Evolutionary conservation across 2,329 filamentous ascomycete species (phyloP), one percentile per base, ranked within the genome.

Genomic region (Penicillium sp.): DNA sequence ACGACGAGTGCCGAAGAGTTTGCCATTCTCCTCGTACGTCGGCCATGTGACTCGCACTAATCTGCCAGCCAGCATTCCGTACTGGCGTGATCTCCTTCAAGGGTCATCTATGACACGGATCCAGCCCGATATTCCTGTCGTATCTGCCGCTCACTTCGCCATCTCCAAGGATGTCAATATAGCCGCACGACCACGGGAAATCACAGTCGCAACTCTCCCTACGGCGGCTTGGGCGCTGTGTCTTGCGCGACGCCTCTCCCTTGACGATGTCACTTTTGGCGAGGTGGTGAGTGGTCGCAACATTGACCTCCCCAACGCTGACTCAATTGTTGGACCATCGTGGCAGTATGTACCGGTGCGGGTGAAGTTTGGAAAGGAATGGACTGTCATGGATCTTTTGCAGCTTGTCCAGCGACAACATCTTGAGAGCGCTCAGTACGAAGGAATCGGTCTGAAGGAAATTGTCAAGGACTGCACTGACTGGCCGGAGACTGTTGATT

Each of bases 251-350:
- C 78, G 78, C 13, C 73, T 80, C 0, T 60, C 60, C 1, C 62
- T 69, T 10, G 70, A 70, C 6, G 83, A 86, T 62, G 79, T 86
- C 38, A 75, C 80, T 6, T 86, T 86, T 59, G 83, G 83, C 50
- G 81, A 83, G 62, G 82, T 86, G 3, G 81, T 83, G 23, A 82
- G 79, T 48, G 84, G 84, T 0, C 81, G 84, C 47, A 82, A 81
- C 18, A 53, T 53, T 31, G 79, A 79, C 57, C 71, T 83, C 0
- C 68, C 75, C 25, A 73, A 74, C 55, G 77, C 77, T 5, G 80
- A 83, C 54, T 68, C 74, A 47, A 79, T 86, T 54, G 75, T 80
- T 31, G 84, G 84, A 0, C 84, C 84, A 0, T 83, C 81, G 50
- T 86, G 51, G 54, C 57, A 59, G 31, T 59, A 57, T 67, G 77